Evolutionary conservation across 371 early-diverging fungal genomes (phyloP).

Genomic region (Blyttiomyces sp.): DNA sequence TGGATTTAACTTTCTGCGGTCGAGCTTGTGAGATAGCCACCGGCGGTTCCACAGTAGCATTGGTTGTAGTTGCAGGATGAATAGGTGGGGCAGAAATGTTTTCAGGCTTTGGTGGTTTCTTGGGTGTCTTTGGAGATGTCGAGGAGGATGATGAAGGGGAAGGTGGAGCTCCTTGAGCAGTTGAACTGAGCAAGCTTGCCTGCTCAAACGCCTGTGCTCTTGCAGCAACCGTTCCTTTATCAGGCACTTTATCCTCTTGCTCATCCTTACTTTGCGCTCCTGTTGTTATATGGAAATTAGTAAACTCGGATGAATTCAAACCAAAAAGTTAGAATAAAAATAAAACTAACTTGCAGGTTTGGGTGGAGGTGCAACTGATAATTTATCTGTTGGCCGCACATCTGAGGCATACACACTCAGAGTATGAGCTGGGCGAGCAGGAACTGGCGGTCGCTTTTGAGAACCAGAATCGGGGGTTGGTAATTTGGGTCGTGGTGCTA

Average conservation of each 20-base stretch:
- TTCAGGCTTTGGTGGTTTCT: constrained; percentile 2
- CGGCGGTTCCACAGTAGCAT: too few relatives aligned
- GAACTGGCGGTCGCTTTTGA: constrained; percentile 40
- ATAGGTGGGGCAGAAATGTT: neutral
- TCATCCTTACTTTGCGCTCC: too few relatives aligned
- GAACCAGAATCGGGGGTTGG: constrained; percentile 2
- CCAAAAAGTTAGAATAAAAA: too few relatives aligned
- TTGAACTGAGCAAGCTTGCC: neutral
- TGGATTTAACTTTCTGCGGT: constrained; percentile 23
- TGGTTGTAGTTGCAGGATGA: constrained; percentile 5
- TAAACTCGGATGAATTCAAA: too few relatives aligned
- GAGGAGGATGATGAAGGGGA: neutral
- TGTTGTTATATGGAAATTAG: too few relatives aligned
- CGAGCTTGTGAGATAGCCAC: constrained; percentile 20
- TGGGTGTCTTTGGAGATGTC: constrained; percentile 20
- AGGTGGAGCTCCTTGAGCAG: too few relatives aligned
- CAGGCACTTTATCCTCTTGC: too few relatives aligned
- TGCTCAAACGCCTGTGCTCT: constrained; percentile 34
- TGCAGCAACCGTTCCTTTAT: constrained; percentile 20
- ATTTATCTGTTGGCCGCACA: constrained; percentile 18
- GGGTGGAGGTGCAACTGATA: neutral
- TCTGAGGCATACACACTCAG: constrained; percentile 46
- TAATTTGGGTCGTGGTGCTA: constrained; percentile 13
- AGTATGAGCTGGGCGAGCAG: constrained; percentile 48
- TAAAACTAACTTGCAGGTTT: neutral